Base-by-base conservation (phyloP, 1,284 basidiomycete species). In the Lentinula novae-zelandiae region DNA sequence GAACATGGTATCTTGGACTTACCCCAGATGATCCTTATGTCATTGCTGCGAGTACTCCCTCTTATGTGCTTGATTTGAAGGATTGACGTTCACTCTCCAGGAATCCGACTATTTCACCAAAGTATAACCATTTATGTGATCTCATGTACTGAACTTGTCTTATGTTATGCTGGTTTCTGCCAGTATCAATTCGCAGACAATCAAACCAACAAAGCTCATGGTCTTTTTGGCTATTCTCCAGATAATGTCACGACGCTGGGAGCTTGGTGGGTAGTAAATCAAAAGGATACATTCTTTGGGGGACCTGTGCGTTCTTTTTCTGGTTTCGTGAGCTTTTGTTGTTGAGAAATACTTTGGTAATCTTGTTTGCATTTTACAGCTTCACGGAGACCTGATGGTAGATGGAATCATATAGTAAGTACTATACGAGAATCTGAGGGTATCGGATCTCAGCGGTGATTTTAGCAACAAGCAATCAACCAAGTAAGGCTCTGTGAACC, bases 41-140 rank as follows among this genome's bases (percentile, higher is more conserved):
- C 39, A 38, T 60, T 9, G 58, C 52, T 15, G 57, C 51, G 39
- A 31, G 48, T 22, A 27, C 20, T 17, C 22, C 36, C 48, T 53
- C 48, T 44, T 54, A 9, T n/a, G 34, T 56, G 10, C 6, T 3
- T 36, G 44, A 39, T 20, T 13, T 1, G 22, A 34, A 5, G 34
- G 15, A 15, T 39, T 33, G 8, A 51, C 49, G 5, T 36, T 38
- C 10, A 39, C n/a, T 50, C 33, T 31, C 20, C 34, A 64, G 60
- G 63, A 71, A 64, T 69, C 69, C n/a, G 70, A 70, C 22, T 71
- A 70, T 51, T 71, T 63, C 53, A 70, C 69, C 12, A 71, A 60
- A 42, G 58, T 60, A 31, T 7, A 34, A n/a, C 1, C 13, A 39
- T 42, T 27, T n/a, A 5, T 39, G 9, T 9, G 52, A 67, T 12